Evolutionary conservation across 306 rosid genomes (phyloP).

Genomic region (Hippophae gyantsensis): DNA sequence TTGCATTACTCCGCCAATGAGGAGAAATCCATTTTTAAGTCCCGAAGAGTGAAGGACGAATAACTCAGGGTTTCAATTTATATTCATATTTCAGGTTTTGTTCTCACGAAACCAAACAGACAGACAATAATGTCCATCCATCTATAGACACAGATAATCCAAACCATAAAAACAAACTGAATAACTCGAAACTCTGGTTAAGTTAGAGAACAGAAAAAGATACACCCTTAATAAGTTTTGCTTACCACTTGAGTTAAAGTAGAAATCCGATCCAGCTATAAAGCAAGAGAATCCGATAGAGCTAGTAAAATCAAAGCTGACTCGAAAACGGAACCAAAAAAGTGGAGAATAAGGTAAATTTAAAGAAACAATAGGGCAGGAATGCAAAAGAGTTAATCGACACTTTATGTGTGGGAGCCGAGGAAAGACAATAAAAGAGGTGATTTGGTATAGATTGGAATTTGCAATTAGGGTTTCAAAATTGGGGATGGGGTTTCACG

Average conservation of each 20-base stretch:
- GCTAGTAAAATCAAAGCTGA: conserved; percentile 5
- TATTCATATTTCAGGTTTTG: too few species aligned
- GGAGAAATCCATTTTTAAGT: neutral
- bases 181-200: conserved; percentile 3
- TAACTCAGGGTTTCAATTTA: neutral
- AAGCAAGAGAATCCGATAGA: conserved; percentile 12
- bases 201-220: neutral
- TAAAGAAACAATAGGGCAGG: conserved; percentile 3
- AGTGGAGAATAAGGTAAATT: conserved; percentile 11
- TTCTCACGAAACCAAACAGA: too few species aligned
- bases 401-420: too few species aligned
- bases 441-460: too few species aligned
- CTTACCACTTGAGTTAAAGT: conserved; percentile 32
- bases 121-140: too few species aligned
- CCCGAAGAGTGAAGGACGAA: neutral
- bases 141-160: neutral
- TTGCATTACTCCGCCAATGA: neutral
- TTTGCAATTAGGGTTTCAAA: too few species aligned
- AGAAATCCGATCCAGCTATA: conserved; percentile 29
- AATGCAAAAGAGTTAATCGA: conserved; percentile 10
- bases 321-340: conserved; percentile 7
- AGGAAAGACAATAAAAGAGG: too few species aligned
- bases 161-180: conserved; percentile 3
- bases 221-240: conserved; percentile 1
- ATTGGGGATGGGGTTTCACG: too few species aligned